These are phyloP conservation scores for Leccinum obscurum DNA, from an alignment of 768 basidiomycete species.

Conservation along the genomic window DNA sequence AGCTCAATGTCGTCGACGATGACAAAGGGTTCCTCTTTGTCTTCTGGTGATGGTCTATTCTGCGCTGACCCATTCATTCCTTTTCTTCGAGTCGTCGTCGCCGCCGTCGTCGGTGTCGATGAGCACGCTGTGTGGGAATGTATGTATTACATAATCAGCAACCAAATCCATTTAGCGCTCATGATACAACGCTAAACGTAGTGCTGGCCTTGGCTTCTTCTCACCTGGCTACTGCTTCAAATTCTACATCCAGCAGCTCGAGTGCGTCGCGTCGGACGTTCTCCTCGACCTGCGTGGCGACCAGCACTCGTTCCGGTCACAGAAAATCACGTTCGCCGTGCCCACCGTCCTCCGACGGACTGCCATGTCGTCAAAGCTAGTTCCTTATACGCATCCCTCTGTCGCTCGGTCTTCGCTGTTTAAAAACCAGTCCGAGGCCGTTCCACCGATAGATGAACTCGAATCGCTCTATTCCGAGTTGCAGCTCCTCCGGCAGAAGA, in stretches of 20 bases:
- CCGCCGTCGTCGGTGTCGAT: slow-evolving; percentile 6
- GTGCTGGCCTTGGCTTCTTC: slow-evolving; percentile 24
- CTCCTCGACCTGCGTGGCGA: slow-evolving; percentile 11
- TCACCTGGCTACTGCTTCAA: slow-evolving; percentile 20
- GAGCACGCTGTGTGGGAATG: slow-evolving; percentile 24
- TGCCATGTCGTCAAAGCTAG: slow-evolving; percentile 63
- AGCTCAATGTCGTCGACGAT: slow-evolving; percentile 34
- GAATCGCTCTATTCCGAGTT: slow-evolving; percentile 66
- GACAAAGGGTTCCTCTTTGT: background rate
- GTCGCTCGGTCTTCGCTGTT: slow-evolving; percentile 59
- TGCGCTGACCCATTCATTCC: slow-evolving; percentile 14
- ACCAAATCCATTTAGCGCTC: slow-evolving; percentile 30
- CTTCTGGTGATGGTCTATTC: background rate
- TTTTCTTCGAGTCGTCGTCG: background rate
- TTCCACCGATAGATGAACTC: slow-evolving; percentile 75
- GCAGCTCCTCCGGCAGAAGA: slow-evolving; percentile 48
- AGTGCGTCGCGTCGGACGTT: slow-evolving; percentile 18
- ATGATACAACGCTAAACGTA: slow-evolving; percentile 31
- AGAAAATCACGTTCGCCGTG: background rate
- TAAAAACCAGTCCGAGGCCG: slow-evolving; percentile 59
- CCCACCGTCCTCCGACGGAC: background rate
- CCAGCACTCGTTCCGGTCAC: slow-evolving; percentile 13
- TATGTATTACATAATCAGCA: slow-evolving; percentile 27
- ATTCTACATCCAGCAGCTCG: slow-evolving; percentile 19
- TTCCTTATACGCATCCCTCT: slow-evolving; percentile 48